Evolutionary conservation across 331 rosid genomes (phyloP).

Genomic region (Malus hybrid): DNA sequence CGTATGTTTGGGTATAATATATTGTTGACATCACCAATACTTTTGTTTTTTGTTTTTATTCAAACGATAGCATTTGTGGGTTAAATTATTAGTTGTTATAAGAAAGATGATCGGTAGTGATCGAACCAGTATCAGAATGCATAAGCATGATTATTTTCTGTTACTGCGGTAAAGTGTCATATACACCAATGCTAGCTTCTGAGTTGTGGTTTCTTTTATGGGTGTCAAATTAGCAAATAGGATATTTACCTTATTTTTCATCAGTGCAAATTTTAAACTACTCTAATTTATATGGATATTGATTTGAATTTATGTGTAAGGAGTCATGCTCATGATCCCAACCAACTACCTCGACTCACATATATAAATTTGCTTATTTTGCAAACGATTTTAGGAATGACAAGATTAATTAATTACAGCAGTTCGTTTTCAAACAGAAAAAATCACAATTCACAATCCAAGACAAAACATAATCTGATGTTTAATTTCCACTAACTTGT

Average conservation of each 20-base stretch:
- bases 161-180: rapidly evolving
- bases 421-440: not conserved
- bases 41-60: too few species aligned
- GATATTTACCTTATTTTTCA: not conserved
- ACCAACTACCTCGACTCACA: not conserved
- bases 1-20: not conserved
- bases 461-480: not conserved
- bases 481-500: not conserved
- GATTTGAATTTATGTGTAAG: not conserved
- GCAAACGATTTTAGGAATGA: not conserved
- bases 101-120: rapidly evolving
- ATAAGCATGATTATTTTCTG: too few species aligned
- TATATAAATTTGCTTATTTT: too few species aligned
- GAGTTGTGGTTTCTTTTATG: not conserved
- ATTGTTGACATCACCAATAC: not conserved
- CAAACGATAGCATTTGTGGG: too few species aligned
- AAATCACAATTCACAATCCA: not conserved
- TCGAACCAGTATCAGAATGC: rapidly evolving
- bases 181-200: not conserved
- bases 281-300: not conserved
- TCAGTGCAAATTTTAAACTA: not conserved
- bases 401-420: not conserved
- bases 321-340: rapidly evolving
- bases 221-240: too few species aligned
- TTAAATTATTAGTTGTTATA: too few species aligned